Percentiles rank a stretch among this genome's conserved stretches.
Conservation (phyloP, 768 basidiomycete species). For the Porpolomopsis calyptriformis region DNA sequence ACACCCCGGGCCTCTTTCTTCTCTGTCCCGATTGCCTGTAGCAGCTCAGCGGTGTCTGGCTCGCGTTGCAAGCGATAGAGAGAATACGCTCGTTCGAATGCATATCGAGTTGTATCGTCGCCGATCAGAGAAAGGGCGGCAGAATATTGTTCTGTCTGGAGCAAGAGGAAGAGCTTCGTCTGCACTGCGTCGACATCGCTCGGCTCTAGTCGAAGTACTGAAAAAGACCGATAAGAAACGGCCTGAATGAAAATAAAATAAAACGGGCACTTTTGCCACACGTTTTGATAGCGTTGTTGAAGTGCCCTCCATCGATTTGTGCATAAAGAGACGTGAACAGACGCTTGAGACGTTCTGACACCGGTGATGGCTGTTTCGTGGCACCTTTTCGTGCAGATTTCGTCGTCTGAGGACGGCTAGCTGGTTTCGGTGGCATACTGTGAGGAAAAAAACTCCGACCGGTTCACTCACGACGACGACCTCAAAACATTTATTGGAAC, state of each 20-base stretch:
- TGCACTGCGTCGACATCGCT: slow-evolving; percentile 61
- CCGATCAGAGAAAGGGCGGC: slow-evolving; percentile 54
- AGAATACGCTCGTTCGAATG: slow-evolving; percentile 72
- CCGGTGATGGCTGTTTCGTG: slow-evolving; percentile 24
- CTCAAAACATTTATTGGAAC: slow-evolving; percentile 8
- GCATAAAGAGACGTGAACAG: slow-evolving; percentile 73
- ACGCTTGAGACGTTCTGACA: slow-evolving; percentile 36
- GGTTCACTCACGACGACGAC: too few relatives aligned
- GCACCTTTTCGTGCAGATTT: slow-evolving; percentile 16
- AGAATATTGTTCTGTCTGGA: slow-evolving; percentile 78
- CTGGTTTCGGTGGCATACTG: slow-evolving; percentile 11
- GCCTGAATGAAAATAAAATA: slow-evolving; percentile 10
- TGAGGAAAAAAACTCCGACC: slow-evolving; percentile 26
- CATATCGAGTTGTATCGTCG: slow-evolving; percentile 16
- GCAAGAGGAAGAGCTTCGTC: slow-evolving; percentile 77
- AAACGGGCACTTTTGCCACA: slow-evolving; percentile 73
- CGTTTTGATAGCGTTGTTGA: slow-evolving; percentile 78
- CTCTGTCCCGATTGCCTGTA: slow-evolving; percentile 37
- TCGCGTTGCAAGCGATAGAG: slow-evolving; percentile 78
- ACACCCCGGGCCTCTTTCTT: slow-evolving; percentile 51
- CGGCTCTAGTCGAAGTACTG: slow-evolving; percentile 65
- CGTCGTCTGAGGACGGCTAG: slow-evolving; percentile 10
- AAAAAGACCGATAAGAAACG: not conserved
- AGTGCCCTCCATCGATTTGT: slow-evolving; percentile 85
- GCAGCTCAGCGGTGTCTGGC: slow-evolving; percentile 47